These are phyloP conservation scores for Naematelia aurantialba DNA, from an alignment of 768 basidiomycete species.

Conservation along the genomic window DNA sequence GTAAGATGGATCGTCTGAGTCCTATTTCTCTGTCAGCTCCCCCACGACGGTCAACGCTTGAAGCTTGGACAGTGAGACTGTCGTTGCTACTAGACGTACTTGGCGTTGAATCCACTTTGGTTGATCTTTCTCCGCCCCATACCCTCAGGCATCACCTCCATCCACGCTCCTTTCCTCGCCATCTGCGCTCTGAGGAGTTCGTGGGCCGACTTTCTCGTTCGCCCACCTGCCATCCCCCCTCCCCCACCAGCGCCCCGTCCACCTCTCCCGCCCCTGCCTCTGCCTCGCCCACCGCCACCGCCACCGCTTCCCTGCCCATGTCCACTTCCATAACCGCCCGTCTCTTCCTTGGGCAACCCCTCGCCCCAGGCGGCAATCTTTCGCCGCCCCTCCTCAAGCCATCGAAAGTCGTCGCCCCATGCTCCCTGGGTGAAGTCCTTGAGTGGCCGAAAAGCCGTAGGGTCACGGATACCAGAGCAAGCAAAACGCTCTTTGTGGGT, in stretches of 20 bases:
- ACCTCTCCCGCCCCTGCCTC: slow-evolving; percentile 50
- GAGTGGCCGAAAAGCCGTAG: slow-evolving; percentile 56
- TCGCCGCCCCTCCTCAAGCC: slow-evolving; percentile 75
- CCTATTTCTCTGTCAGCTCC: slow-evolving; percentile 4
- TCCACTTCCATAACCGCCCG: slow-evolving; percentile 38
- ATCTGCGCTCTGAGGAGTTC: slow-evolving; percentile 61
- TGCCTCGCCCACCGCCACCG: slow-evolving; percentile 60
- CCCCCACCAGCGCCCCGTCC: slow-evolving; percentile 47
- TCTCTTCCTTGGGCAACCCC: slow-evolving; percentile 34
- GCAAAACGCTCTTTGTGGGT: slow-evolving; percentile 34
- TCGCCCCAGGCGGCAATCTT: slow-evolving; percentile 66
- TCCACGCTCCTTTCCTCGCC: slow-evolving; percentile 63
- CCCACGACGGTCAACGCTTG: slow-evolving; percentile 19
- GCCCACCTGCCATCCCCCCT: slow-evolving; percentile 62
- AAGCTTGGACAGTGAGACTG: not conserved
- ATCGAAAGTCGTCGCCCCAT: slow-evolving; percentile 85
- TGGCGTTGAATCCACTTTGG: slow-evolving; percentile 77
- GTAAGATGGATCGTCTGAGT: slow-evolving; percentile 10
- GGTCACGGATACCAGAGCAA: slow-evolving; percentile 40
- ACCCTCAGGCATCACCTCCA: slow-evolving; percentile 72
- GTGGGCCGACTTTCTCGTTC: not conserved
- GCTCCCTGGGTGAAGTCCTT: slow-evolving; percentile 77
- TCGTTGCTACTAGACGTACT: slow-evolving; percentile 58
- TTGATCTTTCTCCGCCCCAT: slow-evolving; percentile 76
- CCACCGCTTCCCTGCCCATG: slow-evolving; percentile 53